Conservation (phyloP, 163 green algal genomes). For the Coccomyxa subellipsoidea region DNA sequence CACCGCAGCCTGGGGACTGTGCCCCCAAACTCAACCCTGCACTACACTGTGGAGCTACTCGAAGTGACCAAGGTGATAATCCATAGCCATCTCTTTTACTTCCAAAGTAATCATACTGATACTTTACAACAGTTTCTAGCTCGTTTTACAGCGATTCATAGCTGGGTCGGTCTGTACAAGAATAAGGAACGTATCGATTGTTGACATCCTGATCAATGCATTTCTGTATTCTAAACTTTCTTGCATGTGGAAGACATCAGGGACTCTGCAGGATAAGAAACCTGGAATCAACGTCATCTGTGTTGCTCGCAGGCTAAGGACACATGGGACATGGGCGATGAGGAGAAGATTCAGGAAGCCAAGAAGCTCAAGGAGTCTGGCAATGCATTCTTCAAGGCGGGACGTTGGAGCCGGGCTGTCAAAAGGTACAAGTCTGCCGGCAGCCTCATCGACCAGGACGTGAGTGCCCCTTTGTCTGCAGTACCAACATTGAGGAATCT, state of each 20-base stretch:
- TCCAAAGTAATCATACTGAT: too few species aligned
- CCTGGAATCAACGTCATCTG: too few species aligned
- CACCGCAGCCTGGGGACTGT: constrained; percentile 32
- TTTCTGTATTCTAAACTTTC: too few species aligned
- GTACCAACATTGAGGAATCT: too few species aligned
- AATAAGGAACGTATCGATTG: too few species aligned
- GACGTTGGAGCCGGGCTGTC: constrained; percentile 44
- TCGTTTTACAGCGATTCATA: too few species aligned
- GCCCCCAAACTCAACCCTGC: constrained; percentile 47
- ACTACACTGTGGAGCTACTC: constrained; percentile 73
- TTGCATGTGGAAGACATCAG: too few species aligned
- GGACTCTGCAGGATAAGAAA: too few species aligned
- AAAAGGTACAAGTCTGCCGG: constrained; percentile 53
- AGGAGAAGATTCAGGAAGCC: constrained; percentile 69
- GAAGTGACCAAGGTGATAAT: constrained; percentile 63
- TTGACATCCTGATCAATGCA: too few species aligned
- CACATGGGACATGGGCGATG: constrained; percentile 82
- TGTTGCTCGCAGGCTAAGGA: constrained; percentile 71
- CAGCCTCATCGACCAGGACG: constrained; percentile 26
- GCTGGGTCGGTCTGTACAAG: too few species aligned
- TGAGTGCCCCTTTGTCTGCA: too few species aligned
- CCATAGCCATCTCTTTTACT: background rate
- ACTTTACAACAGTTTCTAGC: too few species aligned
- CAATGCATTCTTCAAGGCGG: constrained; percentile 72
- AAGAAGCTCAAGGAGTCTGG: constrained; percentile 64